phyloP scores from a whole-genome alignment of 108 stramenopile species.

The Parietichytrium sp. region DNA sequence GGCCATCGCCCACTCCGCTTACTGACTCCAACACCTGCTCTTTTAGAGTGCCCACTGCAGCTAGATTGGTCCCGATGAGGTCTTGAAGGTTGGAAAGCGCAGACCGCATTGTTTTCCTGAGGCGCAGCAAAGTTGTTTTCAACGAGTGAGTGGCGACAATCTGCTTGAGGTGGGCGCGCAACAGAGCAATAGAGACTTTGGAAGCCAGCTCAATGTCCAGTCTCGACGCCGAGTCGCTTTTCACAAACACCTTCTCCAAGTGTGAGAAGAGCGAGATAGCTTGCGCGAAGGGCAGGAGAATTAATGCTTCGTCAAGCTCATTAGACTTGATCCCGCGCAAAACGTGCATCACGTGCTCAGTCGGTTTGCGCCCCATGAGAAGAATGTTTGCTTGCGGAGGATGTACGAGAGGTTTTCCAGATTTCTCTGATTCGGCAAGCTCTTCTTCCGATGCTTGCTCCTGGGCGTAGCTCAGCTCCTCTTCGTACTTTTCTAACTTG shows the following conservation, averaged over 20 bases:
- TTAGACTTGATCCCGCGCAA: slow-evolving; percentile 11
- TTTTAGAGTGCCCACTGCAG: slow-evolving; percentile 16
- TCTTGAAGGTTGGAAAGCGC: slow-evolving; percentile 15
- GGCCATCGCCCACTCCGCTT: too few relatives aligned
- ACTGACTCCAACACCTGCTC: too few relatives aligned
- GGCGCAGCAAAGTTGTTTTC: background rate
- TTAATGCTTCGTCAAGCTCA: slow-evolving; percentile 34
- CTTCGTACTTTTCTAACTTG: slow-evolving; percentile 50
- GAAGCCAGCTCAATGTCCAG: background rate
- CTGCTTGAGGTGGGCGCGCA: slow-evolving; percentile 35
- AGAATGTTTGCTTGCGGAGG: background rate
- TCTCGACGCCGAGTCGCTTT: background rate
- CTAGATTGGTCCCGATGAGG: slow-evolving; percentile 7
- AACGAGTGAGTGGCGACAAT: slow-evolving; percentile 11
- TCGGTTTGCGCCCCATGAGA: background rate
- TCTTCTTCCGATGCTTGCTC: background rate
- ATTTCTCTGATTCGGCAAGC: slow-evolving; percentile 24
- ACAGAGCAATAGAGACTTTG: background rate
- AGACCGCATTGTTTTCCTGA: background rate
- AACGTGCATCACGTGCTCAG: slow-evolving; percentile 9
- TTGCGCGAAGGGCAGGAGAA: slow-evolving; percentile 1
- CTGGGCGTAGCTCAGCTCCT: slow-evolving; percentile 27
- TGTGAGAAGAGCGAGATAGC: background rate
- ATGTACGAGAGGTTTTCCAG: background rate
- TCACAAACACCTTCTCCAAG: background rate